A percentile compares a stretch with the other conserved stretches of the same genome.
Evolutionary conservation across 352 stramenopile genomes (phyloP).

Genomic region (Pythium aristosporum): DNA sequence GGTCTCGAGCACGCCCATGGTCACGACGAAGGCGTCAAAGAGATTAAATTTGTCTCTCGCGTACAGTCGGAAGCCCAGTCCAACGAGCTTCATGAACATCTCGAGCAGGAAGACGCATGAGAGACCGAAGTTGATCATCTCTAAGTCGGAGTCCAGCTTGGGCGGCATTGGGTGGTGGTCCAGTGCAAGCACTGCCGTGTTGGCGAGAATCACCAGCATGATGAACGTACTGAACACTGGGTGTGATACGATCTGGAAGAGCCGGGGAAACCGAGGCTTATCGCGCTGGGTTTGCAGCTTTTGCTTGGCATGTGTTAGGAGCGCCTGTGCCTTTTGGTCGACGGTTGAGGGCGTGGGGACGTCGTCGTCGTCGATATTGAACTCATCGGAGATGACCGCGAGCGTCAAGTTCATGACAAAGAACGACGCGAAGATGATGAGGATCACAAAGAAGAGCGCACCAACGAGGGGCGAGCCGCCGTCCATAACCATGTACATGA

Average conservation of each 20-base stretch:
- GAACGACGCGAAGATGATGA: conserved; percentile 91
- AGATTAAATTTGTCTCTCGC: conserved; percentile 74
- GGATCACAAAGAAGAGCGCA: conserved; percentile 85
- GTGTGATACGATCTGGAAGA: conserved; percentile 65
- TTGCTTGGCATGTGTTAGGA: conserved; percentile 31
- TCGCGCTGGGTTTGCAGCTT: conserved; percentile 33
- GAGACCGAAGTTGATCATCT: conserved; percentile 80
- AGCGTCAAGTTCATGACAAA: conserved; percentile 94
- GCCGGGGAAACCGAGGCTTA: conserved; percentile 28
- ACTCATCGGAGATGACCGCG: conserved; percentile 91
- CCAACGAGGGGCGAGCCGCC: conserved; percentile 55
- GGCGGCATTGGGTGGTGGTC: conserved; percentile 81
- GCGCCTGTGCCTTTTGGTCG: conserved; percentile 39
- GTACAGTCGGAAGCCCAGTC: conserved; percentile 76
- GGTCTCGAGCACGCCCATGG: conserved; percentile 69
- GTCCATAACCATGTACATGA: conserved; percentile 91
- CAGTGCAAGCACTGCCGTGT: conserved; percentile 76
- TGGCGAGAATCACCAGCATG: conserved; percentile 80
- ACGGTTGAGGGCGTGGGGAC: conserved; percentile 19
- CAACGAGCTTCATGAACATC: conserved; percentile 84
- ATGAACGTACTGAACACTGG: conserved; percentile 57
- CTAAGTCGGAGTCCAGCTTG: conserved; percentile 47
- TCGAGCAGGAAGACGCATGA: conserved; percentile 74
- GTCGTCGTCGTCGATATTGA: conserved; percentile 64
- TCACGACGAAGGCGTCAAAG: conserved; percentile 88